phyloP scores from a whole-genome alignment of 768 basidiomycete genomes.

The Boletales sp. region DNA sequence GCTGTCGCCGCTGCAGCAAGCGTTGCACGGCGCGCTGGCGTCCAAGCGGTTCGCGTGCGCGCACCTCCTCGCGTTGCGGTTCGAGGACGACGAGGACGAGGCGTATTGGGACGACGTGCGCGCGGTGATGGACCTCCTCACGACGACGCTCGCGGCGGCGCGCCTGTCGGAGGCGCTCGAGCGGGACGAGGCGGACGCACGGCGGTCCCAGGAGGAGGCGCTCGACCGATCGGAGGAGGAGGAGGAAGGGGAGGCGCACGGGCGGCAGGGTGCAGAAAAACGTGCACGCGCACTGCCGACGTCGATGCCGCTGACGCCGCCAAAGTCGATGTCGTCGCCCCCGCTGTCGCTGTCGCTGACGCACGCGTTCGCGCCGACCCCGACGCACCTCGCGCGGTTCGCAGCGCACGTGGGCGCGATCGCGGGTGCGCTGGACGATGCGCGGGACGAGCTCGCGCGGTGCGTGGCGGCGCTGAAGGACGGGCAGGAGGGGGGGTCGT shows the following conservation, averaged over 20 bases:
- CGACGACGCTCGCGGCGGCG: conserved; percentile 56
- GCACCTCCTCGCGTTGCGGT: conserved; percentile 76
- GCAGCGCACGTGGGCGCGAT: conserved; percentile 73
- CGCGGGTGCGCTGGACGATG: conserved; percentile 64
- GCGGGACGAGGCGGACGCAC: conserved; percentile 45
- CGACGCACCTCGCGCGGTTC: conserved; percentile 64
- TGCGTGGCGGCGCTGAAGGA: conserved; percentile 59
- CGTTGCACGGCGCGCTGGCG: conserved; percentile 63
- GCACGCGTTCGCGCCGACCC: conserved; percentile 69
- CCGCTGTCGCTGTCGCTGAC: not conserved
- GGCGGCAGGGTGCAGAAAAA: too few relatives aligned
- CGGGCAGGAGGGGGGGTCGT: conserved; percentile 10
- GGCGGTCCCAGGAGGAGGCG: too few relatives aligned
- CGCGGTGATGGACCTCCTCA: conserved; percentile 67
- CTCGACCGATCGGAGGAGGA: too few relatives aligned
- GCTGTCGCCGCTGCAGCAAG: conserved; percentile 54
- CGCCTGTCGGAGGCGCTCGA: conserved; percentile 62
- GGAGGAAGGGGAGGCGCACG: too few relatives aligned
- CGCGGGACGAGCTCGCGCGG: conserved; percentile 59
- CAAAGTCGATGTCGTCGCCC: too few relatives aligned
- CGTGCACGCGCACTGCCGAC: too few relatives aligned
- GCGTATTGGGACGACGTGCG: conserved; percentile 85
- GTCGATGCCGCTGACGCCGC: too few relatives aligned
- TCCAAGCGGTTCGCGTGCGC: conserved; percentile 77
- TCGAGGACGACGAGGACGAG: conserved; percentile 69